These are phyloP conservation scores for Geranium incanum DNA, from an alignment of 441 rosid species.

Conservation along the genomic window DNA sequence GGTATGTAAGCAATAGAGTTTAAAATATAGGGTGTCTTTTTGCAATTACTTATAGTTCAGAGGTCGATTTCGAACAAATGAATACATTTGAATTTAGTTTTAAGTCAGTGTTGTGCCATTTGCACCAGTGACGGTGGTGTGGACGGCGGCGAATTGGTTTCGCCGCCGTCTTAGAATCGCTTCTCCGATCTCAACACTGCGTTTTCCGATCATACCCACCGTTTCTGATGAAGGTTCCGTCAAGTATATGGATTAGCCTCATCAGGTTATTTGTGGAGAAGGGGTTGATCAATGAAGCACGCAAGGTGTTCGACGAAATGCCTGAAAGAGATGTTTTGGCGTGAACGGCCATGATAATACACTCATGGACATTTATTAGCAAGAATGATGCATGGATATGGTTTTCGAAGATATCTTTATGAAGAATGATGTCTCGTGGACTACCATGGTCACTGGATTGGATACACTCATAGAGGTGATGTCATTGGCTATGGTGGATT, in stretches of 20 bases:
- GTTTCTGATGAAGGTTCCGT: constrained; percentile 34
- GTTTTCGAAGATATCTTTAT: constrained; percentile 43
- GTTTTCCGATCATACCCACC: constrained; percentile 22
- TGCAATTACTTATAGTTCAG: no score
- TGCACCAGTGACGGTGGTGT: no score
- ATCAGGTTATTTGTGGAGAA: constrained; percentile 42
- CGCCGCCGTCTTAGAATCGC: constrained; percentile 29
- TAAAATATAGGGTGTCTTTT: no score
- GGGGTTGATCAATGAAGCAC: constrained; percentile 57
- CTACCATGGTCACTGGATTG: constrained; percentile 71
- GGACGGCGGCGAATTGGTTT: constrained; percentile 21
- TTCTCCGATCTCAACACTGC: constrained; percentile 32
- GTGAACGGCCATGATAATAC: constrained; percentile 82
- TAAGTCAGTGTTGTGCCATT: no score
- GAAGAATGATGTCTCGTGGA: constrained; percentile 74
- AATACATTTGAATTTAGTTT: no score
- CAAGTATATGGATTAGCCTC: constrained; percentile 61
- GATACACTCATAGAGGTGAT: constrained; percentile 68
- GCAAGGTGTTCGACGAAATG: constrained; percentile 84
- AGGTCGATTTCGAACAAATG: no score
- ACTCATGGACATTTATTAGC: constrained; percentile 44
- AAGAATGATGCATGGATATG: constrained; percentile 52
- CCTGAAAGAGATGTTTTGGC: constrained; percentile 67
- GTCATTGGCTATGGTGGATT: constrained; percentile 40
- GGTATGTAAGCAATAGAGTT: no score